Evolutionary conservation across 805 yeast species (phyloP).

Genomic region (Pichia heedii): DNA sequence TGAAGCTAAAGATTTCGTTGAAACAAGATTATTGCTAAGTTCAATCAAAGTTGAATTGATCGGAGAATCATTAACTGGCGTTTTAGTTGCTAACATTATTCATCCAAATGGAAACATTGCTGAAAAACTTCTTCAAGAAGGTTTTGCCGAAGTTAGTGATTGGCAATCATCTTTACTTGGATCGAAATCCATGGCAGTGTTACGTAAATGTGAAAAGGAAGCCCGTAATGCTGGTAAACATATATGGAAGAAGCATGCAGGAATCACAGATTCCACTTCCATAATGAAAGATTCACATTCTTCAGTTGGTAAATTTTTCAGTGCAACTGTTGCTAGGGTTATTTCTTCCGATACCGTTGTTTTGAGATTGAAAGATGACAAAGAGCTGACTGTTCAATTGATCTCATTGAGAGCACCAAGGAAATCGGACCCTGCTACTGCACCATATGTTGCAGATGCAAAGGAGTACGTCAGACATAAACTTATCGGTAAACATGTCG

Average conservation of each 20-base stretch:
- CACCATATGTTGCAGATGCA: slow-evolving; percentile 55
- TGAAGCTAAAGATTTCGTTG: slow-evolving; percentile 57
- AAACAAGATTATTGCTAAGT: slow-evolving; percentile 52
- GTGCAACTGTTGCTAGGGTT: slow-evolving; percentile 50
- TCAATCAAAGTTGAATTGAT: slow-evolving; percentile 47
- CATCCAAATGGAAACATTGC: slow-evolving; percentile 78
- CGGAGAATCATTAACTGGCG: slow-evolving; percentile 55
- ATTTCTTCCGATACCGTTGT: slow-evolving; percentile 61
- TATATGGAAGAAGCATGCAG: slow-evolving; percentile 37
- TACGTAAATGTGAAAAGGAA: slow-evolving; percentile 55
- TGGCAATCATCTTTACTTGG: slow-evolving; percentile 74
- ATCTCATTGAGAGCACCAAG: slow-evolving; percentile 74
- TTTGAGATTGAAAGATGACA: slow-evolving; percentile 40
- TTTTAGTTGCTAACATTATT: slow-evolving; percentile 45
- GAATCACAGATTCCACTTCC: slow-evolving; percentile 14
- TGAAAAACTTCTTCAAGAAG: slow-evolving; percentile 55
- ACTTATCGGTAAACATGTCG: slow-evolving; percentile 63
- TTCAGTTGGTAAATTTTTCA: slow-evolving; percentile 38
- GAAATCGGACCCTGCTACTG: slow-evolving; percentile 45
- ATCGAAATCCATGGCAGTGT: slow-evolving; percentile 45
- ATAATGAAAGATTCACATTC: slow-evolving; percentile 16
- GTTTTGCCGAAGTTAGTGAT: slow-evolving; percentile 68
- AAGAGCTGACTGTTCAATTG: slow-evolving; percentile 60
- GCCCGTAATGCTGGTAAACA: slow-evolving; percentile 52
- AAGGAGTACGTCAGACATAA: slow-evolving; percentile 64